Evolutionary conservation across 108 stramenopile genomes (phyloP).

Genomic region (Aurantiochytrium sp.): DNA sequence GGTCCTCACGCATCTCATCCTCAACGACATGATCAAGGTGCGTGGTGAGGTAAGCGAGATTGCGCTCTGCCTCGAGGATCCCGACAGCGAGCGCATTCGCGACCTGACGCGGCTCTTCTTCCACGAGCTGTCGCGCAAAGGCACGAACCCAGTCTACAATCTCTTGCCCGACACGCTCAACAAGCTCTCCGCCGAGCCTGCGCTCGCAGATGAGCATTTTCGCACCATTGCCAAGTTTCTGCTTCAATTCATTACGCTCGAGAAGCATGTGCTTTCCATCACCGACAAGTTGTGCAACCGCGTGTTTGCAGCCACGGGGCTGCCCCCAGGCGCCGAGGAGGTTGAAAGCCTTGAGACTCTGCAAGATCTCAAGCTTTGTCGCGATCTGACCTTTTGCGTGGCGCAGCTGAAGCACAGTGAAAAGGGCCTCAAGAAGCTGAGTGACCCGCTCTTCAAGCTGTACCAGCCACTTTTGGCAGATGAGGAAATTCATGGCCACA

Average conservation of each 20-base stretch:
- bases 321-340: neutral
- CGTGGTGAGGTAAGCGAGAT: constrained; percentile 84
- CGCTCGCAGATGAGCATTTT: constrained; percentile 36
- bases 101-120: constrained; percentile 87
- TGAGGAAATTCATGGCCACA: constrained; percentile 69
- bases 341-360: constrained; percentile 43
- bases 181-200: constrained; percentile 58
- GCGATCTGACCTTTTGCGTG: constrained; percentile 84
- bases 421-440: constrained; percentile 67
- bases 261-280: constrained; percentile 79
- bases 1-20: constrained; percentile 90
- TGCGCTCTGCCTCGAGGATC: constrained; percentile 76
- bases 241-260: constrained; percentile 88
- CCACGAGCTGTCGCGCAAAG: constrained; percentile 63
- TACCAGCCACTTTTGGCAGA: constrained; percentile 83
- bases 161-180: constrained; percentile 91
- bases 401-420: constrained; percentile 78
- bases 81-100: constrained; percentile 62
- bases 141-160: constrained; percentile 93
- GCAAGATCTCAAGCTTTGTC: constrained; percentile 57
- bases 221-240: constrained; percentile 79
- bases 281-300: constrained; percentile 85
- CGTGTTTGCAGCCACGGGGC: constrained; percentile 44
- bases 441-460: constrained; percentile 67
- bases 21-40: constrained; percentile 98